A percentile compares a stretch with the other conserved stretches of the same genome.
phyloP scores from a whole-genome alignment of 306 rosid species.

The Styphnolobium japonicum region DNA sequence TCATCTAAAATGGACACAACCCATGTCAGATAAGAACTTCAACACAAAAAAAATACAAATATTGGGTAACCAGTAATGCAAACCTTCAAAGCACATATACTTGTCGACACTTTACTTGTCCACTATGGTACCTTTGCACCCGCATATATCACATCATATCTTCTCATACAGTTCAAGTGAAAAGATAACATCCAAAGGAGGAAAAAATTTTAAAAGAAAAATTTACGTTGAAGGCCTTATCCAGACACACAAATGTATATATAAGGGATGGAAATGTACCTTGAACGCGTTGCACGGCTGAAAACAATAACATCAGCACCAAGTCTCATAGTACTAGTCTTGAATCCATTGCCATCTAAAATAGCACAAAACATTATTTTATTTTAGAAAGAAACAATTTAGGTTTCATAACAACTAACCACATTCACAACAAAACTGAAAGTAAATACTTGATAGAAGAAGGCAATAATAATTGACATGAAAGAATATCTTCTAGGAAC shows the following conservation, averaged over 20 bases:
- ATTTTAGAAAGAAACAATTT: slow-evolving; percentile 15
- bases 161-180: background rate
- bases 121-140: background rate
- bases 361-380: slow-evolving; percentile 19
- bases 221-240: too few relatives aligned
- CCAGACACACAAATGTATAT: background rate
- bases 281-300: slow-evolving; percentile 56
- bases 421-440: background rate
- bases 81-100: background rate
- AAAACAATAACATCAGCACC: slow-evolving; percentile 94
- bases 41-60: background rate
- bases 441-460: background rate
- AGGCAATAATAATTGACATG: background rate
- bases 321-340: slow-evolving; percentile 94
- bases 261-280: slow-evolving; percentile 45
- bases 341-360: slow-evolving; percentile 98
- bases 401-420: slow-evolving; percentile 17
- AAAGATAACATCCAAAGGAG: background rate
- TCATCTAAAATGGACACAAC: background rate
- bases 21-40: background rate
- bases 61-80: background rate
- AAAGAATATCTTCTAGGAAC: background rate
- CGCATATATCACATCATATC: background rate
- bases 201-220: background rate
- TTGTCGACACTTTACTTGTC: slow-evolving; percentile 7